Conservation (phyloP, 2,329 filamentous ascomycete genomes). For the Ceratocystis papillata region DNA sequence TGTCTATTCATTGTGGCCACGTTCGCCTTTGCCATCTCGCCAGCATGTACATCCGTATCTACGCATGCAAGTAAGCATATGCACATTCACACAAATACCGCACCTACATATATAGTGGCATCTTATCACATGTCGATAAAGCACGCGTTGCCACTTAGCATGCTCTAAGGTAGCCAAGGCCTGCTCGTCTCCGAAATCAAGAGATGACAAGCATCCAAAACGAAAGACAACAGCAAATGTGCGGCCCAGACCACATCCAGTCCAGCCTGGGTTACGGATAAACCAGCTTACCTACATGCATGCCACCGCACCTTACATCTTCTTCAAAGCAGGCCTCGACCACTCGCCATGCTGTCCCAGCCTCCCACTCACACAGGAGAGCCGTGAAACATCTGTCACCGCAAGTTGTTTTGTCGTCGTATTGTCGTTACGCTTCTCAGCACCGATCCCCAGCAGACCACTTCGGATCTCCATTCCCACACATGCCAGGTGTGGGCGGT, state of each 20-base stretch:
- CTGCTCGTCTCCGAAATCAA: neutral
- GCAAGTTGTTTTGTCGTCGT: neutral
- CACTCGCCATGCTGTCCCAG: neutral
- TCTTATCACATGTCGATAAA: no score
- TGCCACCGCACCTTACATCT: neutral
- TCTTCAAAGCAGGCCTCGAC: neutral
- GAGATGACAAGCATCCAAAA: no score
- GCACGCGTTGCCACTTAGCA: no score
- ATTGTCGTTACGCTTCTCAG: neutral
- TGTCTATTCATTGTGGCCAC: no score
- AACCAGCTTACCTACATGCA: neutral
- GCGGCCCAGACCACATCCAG: neutral
- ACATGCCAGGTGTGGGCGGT: neutral
- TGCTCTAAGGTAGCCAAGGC: neutral
- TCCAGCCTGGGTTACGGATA: neutral
- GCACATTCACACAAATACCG: no score
- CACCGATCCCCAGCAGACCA: neutral
- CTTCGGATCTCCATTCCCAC: conserved; percentile 1
- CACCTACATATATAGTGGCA: no score
- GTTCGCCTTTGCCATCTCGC: no score
- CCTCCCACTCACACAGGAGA: neutral
- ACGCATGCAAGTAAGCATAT: no score
- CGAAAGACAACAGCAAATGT: no score
- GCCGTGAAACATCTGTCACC: neutral
- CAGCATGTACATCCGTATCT: no score